Conservation (phyloP, 768 basidiomycete species). For the Auriscalpium vulgare region DNA sequence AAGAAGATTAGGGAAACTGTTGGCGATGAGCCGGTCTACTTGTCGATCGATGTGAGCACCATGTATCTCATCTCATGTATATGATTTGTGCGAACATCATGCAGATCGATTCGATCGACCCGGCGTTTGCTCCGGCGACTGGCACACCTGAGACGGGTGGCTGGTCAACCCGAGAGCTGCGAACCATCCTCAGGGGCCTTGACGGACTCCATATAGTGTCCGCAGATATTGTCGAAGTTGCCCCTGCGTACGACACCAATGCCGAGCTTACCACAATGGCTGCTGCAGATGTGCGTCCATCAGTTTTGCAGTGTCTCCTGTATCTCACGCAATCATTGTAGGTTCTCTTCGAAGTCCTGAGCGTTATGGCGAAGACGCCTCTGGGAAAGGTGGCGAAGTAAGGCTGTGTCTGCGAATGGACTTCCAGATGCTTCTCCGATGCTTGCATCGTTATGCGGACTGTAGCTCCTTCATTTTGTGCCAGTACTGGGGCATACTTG, state of each 20-base stretch:
- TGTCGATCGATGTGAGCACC: slow-evolving; percentile 62
- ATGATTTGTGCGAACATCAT: background rate
- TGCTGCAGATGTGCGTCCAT: slow-evolving; percentile 44
- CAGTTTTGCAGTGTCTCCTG: slow-evolving; percentile 24
- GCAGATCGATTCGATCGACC: slow-evolving; percentile 75
- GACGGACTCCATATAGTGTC: slow-evolving; percentile 72
- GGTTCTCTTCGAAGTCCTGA: slow-evolving; percentile 70
- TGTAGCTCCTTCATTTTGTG: no score
- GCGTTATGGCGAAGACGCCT: slow-evolving; percentile 75
- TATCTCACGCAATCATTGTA: slow-evolving; percentile 29
- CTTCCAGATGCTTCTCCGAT: no score
- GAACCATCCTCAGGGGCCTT: slow-evolving; percentile 67
- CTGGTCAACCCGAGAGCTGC: slow-evolving; percentile 78
- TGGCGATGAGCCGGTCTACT: slow-evolving; percentile 65
- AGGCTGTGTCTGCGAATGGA: background rate
- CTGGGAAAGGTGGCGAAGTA: slow-evolving; percentile 42
- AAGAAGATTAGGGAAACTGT: slow-evolving; percentile 74
- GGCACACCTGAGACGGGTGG: slow-evolving; percentile 82
- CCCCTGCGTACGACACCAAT: slow-evolving; percentile 70
- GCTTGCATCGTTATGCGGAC: no score
- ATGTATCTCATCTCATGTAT: background rate
- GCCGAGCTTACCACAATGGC: slow-evolving; percentile 59
- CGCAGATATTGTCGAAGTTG: slow-evolving; percentile 80
- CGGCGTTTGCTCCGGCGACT: slow-evolving; percentile 75
- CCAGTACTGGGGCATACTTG: no score